phyloP scores from a whole-genome alignment of 768 basidiomycete genomes.

The Russula brevipes region DNA sequence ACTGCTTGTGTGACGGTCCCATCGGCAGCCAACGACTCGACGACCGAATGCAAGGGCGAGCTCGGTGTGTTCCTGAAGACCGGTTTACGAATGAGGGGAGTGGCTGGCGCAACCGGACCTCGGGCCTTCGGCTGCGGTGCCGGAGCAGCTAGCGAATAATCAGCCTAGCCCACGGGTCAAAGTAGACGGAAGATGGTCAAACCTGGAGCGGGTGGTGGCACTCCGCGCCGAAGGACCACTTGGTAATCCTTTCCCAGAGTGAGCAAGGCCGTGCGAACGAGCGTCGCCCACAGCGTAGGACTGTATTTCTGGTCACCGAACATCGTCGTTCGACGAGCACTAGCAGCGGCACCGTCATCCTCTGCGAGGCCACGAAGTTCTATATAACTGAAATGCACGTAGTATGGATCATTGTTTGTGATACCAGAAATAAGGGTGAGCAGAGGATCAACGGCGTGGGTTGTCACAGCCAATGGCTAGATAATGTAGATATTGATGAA shows the following conservation, averaged over 20 bases:
- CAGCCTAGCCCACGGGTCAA: constrained; percentile 16
- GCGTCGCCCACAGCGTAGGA: constrained; percentile 57
- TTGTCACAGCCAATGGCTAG: constrained; percentile 46
- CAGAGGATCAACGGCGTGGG: constrained; percentile 46
- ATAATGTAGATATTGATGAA: not conserved
- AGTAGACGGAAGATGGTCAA: not conserved
- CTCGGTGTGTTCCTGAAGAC: constrained; percentile 42
- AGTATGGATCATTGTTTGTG: constrained; percentile 46
- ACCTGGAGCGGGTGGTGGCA: constrained; percentile 31
- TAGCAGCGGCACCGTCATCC: constrained; percentile 39
- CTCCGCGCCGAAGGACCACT: constrained; percentile 54
- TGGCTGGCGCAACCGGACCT: constrained; percentile 38
- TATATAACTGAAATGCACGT: constrained; percentile 60
- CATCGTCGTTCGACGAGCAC: constrained; percentile 46
- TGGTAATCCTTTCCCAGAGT: constrained; percentile 68
- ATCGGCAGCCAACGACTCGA: constrained; percentile 56
- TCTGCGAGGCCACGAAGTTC: constrained; percentile 53
- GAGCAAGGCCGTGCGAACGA: constrained; percentile 55
- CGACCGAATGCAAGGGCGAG: constrained; percentile 51
- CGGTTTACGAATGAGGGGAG: constrained; percentile 36
- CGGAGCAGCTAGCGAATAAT: constrained; percentile 28
- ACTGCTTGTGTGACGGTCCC: constrained; percentile 39
- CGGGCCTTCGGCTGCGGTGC: constrained; percentile 32
- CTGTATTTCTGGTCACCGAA: constrained; percentile 66
- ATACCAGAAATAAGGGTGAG: constrained; percentile 60